A percentile compares a stretch with the other conserved stretches of the same genome.
Conservation (phyloP, 2,329 filamentous ascomycete genomes). For the Paramyrothecium roridum region DNA sequence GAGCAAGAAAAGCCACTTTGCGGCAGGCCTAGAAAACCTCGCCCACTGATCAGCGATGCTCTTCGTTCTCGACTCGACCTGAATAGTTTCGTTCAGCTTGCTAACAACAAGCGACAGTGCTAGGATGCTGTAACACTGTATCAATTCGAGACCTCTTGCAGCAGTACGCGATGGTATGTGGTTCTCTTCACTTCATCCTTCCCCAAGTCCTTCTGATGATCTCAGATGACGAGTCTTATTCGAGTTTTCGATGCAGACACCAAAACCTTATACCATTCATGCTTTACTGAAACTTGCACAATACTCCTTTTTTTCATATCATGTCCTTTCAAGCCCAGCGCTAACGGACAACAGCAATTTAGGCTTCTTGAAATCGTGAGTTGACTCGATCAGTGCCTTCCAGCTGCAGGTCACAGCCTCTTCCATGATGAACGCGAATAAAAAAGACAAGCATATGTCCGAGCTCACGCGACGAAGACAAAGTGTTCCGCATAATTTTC, state of each 20-base stretch:
- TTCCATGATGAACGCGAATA: slow-evolving; percentile 78
- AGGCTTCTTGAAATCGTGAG: not conserved
- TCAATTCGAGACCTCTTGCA: not conserved
- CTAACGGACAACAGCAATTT: slow-evolving; percentile 5
- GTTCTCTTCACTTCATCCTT: slow-evolving; percentile 7
- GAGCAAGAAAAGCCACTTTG: slow-evolving; percentile 86
- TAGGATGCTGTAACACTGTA: not conserved
- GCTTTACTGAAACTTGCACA: slow-evolving; percentile 46
- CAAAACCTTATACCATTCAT: slow-evolving; percentile 70
- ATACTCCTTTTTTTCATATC: slow-evolving; percentile 4
- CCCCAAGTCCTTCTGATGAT: slow-evolving; percentile 33
- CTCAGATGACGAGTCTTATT: slow-evolving; percentile 78
- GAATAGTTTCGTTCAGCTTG: slow-evolving; percentile 8
- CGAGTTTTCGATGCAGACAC: slow-evolving; percentile 70
- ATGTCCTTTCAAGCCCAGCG: slow-evolving; percentile 19
- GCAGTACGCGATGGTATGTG: slow-evolving; percentile 13
- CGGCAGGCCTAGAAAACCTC: slow-evolving; percentile 99
- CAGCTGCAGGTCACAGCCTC: slow-evolving; percentile 8
- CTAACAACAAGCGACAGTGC: slow-evolving; percentile 17
- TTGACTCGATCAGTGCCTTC: not conserved
- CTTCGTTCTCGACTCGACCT: slow-evolving; percentile 7
- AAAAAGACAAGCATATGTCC: slow-evolving; percentile 99
- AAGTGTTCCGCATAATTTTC: slow-evolving; percentile 23
- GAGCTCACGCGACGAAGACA: slow-evolving; percentile 58
- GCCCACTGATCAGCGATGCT: slow-evolving; percentile 72